Conservation (phyloP, 306 rosid species). For the Bauhinia variegata region DNA sequence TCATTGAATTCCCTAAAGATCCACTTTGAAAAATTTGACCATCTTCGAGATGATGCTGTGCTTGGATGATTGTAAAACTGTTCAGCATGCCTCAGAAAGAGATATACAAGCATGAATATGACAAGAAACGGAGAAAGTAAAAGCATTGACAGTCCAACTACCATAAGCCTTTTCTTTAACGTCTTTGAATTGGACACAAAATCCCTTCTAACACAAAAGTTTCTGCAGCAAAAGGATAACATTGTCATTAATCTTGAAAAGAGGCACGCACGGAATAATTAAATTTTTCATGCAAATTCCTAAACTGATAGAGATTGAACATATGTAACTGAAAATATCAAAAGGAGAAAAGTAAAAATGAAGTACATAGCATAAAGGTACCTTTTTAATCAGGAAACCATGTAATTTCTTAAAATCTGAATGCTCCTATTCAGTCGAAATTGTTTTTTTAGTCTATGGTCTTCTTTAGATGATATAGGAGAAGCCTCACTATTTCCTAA, state of each 20-base stretch:
- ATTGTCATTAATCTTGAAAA: conserved; percentile 22
- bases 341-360: background rate
- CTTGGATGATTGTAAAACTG: conserved; percentile 93
- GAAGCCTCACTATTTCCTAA: background rate
- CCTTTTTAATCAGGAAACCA: background rate
- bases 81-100: conserved; percentile 94
- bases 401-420: background rate
- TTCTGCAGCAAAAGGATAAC: conserved; percentile 54
- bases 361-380: background rate
- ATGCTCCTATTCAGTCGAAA: background rate
- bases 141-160: conserved; percentile 86
- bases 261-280: background rate
- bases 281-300: conserved; percentile 21
- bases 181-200: conserved; percentile 78
- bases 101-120: conserved; percentile 93
- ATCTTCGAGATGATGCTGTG: conserved; percentile 85
- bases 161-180: conserved; percentile 79
- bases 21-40: conserved; percentile 97
- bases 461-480: conserved; percentile 1
- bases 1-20: conserved; percentile 90
- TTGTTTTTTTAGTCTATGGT: background rate
- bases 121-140: conserved; percentile 94
- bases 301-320: background rate
- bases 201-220: conserved; percentile 72
- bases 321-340: conserved; percentile 2